Evolutionary conservation across 164 flowering plant species (phyloP).

Genomic region (Cinnamomum chago): DNA sequence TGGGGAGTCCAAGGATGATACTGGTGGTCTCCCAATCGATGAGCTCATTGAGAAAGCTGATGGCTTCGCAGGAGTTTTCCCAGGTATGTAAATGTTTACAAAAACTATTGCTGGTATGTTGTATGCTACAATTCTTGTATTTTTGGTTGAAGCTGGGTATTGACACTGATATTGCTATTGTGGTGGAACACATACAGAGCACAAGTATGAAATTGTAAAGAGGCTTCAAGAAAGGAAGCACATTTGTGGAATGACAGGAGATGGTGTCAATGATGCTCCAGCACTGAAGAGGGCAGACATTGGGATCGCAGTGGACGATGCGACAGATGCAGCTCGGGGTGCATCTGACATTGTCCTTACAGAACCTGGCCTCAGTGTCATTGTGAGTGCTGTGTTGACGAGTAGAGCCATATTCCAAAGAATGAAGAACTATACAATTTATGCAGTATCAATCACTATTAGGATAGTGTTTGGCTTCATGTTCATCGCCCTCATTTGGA

Average conservation of each 20-base stretch:
- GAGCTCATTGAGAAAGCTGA: conserved; percentile 91
- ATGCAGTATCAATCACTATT: conserved; percentile 91
- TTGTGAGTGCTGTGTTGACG: conserved; percentile 77
- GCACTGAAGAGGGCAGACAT: conserved; percentile 86
- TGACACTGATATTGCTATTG: neutral
- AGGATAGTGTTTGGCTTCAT: conserved; percentile 83
- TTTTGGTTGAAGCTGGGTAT: too few relatives aligned
- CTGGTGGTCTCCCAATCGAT: conserved; percentile 67
- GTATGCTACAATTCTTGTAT: too few relatives aligned
- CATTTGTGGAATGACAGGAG: conserved; percentile 86
- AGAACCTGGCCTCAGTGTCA: conserved; percentile 86
- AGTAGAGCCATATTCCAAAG: conserved; percentile 94
- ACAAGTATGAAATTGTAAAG: conserved; percentile 79
- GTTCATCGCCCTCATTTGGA: conserved; percentile 79
- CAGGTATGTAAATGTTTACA: conserved; percentile 37
- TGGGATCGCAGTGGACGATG: conserved; percentile 90
- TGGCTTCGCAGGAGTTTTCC: conserved; percentile 96
- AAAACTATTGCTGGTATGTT: neutral
- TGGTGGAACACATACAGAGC: conserved; percentile 36
- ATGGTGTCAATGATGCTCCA: conserved; percentile 85
- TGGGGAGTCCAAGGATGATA: conserved; percentile 60
- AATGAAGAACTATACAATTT: conserved; percentile 94
- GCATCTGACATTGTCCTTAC: conserved; percentile 89
- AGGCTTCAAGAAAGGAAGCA: conserved; percentile 73
- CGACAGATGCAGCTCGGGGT: conserved; percentile 86